Evolutionary conservation across 345 rosid species (phyloP).

Genomic region (Triadica sebifera): DNA sequence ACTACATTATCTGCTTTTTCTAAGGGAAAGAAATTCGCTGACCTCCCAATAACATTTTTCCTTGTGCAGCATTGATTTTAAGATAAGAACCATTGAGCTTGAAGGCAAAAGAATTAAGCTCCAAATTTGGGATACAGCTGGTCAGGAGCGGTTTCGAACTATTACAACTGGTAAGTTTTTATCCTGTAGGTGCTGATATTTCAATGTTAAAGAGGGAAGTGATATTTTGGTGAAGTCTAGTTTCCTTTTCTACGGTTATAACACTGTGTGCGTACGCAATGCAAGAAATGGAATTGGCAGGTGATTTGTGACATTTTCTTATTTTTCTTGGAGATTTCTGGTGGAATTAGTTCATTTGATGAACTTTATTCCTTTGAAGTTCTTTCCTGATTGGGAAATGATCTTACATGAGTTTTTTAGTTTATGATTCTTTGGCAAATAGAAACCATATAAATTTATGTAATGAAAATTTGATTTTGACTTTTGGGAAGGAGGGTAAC

Average conservation of each 20-base stretch:
- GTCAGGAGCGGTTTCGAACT: constrained; percentile 87
- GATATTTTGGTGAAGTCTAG: not conserved
- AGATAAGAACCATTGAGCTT: constrained; percentile 94
- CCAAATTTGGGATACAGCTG: constrained; percentile 97
- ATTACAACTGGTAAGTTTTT: constrained; percentile 76
- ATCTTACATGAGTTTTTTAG: not conserved
- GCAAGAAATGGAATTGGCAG: not conserved
- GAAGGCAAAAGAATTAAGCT: constrained; percentile 92
- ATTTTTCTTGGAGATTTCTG: constrained; percentile 3
- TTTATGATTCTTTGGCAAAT: not conserved
- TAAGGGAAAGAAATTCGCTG: constrained; percentile 4
- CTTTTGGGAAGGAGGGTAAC: constrained; percentile 1
- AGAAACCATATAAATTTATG: not conserved
- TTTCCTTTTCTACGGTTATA: not conserved
- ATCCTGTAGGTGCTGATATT: not conserved
- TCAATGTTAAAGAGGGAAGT: not conserved
- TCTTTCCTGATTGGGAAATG: not conserved
- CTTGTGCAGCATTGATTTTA: constrained; percentile 74
- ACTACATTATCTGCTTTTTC: not conserved
- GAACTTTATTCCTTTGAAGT: not conserved
- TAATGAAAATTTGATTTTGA: not conserved
- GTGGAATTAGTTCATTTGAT: not conserved
- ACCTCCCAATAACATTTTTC: not conserved
- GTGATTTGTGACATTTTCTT: not conserved
- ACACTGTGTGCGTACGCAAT: not conserved